Percentiles rank a stretch among this genome's conserved stretches.
Evolutionary conservation across 148 eudicot genomes (phyloP).

Genomic region (Agrostemma githago): DNA sequence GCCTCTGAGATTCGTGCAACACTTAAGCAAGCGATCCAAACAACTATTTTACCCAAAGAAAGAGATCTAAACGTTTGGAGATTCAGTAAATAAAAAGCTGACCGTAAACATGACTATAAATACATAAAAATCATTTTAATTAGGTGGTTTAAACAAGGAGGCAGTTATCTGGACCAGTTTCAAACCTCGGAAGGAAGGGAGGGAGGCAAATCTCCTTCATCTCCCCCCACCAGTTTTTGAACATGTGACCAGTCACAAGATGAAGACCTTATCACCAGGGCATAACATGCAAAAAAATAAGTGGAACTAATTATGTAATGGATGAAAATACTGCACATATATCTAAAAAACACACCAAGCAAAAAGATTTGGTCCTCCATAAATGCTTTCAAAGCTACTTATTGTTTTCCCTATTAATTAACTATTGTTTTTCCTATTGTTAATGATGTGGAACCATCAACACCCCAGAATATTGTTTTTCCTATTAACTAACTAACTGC

Average conservation of each 20-base stretch:
- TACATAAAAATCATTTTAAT: neutral
- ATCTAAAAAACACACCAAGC: conserved; percentile 4
- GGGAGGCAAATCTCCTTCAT: neutral
- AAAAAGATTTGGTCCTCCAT: neutral
- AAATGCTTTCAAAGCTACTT: neutral
- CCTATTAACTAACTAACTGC: neutral
- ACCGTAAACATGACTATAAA: neutral
- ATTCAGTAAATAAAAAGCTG: neutral
- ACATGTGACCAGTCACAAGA: neutral
- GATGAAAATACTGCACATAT: neutral
- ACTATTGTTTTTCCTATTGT: too few relatives aligned
- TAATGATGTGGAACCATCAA: too few relatives aligned
- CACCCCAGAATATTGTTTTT: neutral
- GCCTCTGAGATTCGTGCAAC: neutral
- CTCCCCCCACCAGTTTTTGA: neutral
- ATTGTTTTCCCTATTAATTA: neutral
- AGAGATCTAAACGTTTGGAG: neutral
- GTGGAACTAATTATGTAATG: neutral
- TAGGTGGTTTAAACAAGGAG: neutral
- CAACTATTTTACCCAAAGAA: neutral
- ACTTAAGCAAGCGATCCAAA: neutral
- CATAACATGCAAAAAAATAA: neutral
- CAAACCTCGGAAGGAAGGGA: neutral
- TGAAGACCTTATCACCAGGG: conserved; percentile 2
- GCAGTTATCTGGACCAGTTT: neutral